Conservation (phyloP, 768 basidiomycete species). For the Auriscalpium vulgare region DNA sequence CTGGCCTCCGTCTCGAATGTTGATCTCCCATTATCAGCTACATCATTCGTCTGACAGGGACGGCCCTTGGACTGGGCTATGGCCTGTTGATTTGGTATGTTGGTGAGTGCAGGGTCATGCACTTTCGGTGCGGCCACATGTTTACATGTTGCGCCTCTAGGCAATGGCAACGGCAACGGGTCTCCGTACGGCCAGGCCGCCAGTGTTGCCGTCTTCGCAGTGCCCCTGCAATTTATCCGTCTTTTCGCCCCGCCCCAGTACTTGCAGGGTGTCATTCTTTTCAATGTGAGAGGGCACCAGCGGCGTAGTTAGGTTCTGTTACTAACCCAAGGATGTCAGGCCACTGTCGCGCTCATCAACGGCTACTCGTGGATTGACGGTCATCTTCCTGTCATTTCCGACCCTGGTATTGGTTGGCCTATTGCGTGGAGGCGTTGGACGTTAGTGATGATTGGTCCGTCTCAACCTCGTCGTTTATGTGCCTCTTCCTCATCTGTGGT, state of each 20-base stretch:
- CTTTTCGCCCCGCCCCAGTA: constrained; percentile 36
- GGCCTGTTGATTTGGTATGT: constrained; percentile 47
- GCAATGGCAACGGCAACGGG: constrained; percentile 37
- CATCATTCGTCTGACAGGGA: constrained; percentile 37
- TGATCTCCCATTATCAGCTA: constrained; percentile 23
- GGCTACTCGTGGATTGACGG: constrained; percentile 55
- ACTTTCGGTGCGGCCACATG: neutral
- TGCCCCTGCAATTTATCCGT: constrained; percentile 42
- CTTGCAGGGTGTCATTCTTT: constrained; percentile 30
- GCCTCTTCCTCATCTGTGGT: neutral
- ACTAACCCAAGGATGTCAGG: constrained; percentile 17
- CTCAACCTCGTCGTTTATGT: neutral
- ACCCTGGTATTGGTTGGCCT: constrained; percentile 44
- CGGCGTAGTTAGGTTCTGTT: neutral
- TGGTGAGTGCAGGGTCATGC: constrained; percentile 19
- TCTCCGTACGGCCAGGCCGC: constrained; percentile 49
- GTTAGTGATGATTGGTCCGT: constrained; percentile 41
- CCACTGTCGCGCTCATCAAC: constrained; percentile 36
- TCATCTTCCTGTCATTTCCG: constrained; percentile 34
- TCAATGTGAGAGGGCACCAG: constrained; percentile 24
- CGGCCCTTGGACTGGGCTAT: constrained; percentile 36
- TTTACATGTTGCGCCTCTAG: constrained; percentile 13
- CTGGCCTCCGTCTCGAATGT: neutral
- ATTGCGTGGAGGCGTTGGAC: constrained; percentile 46
- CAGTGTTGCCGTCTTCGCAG: constrained; percentile 35